Evolutionary conservation across 805 yeast species (phyloP).

Genomic region (Suhomyces vadensis): DNA sequence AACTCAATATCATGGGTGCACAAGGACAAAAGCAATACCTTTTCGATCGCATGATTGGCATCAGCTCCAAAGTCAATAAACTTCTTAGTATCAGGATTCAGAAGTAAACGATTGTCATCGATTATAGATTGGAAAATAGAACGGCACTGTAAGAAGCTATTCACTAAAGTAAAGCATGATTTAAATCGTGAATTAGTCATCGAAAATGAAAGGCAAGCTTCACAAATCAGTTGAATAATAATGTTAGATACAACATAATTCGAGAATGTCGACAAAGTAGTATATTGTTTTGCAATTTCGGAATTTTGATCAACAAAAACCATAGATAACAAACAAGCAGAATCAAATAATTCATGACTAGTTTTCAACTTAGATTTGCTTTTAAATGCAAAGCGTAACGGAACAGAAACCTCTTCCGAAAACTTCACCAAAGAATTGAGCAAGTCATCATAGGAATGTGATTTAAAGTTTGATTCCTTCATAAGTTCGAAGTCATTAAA

Average conservation of each 20-base stretch:
- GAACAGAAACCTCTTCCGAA: conserved; percentile 27
- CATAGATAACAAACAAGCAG: conserved; percentile 36
- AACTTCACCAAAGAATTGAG: conserved; percentile 15
- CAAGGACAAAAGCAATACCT: conserved; percentile 37
- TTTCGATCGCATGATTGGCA: conserved; percentile 35
- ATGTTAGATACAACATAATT: conserved; percentile 30
- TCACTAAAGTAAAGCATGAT: conserved; percentile 35
- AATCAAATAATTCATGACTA: conserved; percentile 25
- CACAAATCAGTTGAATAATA: conserved; percentile 35
- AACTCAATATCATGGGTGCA: conserved; percentile 48
- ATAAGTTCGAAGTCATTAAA: conserved; percentile 26
- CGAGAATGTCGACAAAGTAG: conserved; percentile 27
- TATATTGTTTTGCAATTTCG: conserved; percentile 17
- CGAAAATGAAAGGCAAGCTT: conserved; percentile 34
- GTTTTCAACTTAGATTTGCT: conserved; percentile 14
- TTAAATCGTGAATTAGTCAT: conserved; percentile 39
- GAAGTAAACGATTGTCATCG: conserved; percentile 6
- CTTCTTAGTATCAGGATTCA: conserved; percentile 8
- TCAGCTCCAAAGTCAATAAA: conserved; percentile 18
- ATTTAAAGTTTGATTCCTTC: too few relatives aligned
- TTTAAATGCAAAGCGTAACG: conserved; percentile 27
- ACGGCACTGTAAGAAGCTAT: conserved; percentile 32
- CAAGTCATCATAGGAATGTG: conserved; percentile 13
- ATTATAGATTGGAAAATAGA: conserved; percentile 17
- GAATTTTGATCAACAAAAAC: conserved; percentile 25